Base-by-base conservation (phyloP, 2,329 filamentous ascomycete species). In the Bipolaris gigantea region DNA sequence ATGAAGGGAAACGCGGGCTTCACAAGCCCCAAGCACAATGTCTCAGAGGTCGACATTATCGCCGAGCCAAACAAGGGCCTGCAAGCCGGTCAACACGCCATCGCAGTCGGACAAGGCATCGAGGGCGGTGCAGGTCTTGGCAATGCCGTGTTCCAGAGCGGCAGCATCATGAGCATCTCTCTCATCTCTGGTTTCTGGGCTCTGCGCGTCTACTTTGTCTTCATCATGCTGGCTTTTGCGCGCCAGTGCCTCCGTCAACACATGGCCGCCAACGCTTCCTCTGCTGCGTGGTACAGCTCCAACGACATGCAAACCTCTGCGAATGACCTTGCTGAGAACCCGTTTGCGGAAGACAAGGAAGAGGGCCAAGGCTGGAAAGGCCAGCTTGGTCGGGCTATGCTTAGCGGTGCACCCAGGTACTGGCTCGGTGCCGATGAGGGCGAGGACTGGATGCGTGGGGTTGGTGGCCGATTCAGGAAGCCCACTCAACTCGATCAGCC, bases 161-260 rank as follows among this genome's bases (percentile, higher is more conserved):
- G 88, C 67, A 85, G 82, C 70, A 81, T 89, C 65, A 87, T 90
- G 57, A 93, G 89, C 75, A 88, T 97, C 73, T 79, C 87, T 10
- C 81, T 96, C 49, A 89, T 96, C 56, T 82, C 83, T 30, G 75
- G 82, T 2, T 83, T 96, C 59, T 95, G 89, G 76, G 79, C 88
- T 11, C 79, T 96, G 36, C 83, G 92, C 27, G 74, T 92, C 27
- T 97, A 97, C 77, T 92, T 96, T 65, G 85, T 89, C 62, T 79
- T 96, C 34, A 83, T 97, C 49, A 85, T 96, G 72, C 86, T 96
- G 76, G 86, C 90, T 6, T 94, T 89, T 73, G 90, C 92, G 3
- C 85, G 90, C 59, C 84, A 87, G 69, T 87, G 90, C 13, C 77
- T 97, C 45, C 83, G 89, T 55, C 86, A 87, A 62, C 85, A 90